Base-by-base conservation (phyloP, 192 early-diverging fungal species). In the Polychytrium aggregatum region DNA sequence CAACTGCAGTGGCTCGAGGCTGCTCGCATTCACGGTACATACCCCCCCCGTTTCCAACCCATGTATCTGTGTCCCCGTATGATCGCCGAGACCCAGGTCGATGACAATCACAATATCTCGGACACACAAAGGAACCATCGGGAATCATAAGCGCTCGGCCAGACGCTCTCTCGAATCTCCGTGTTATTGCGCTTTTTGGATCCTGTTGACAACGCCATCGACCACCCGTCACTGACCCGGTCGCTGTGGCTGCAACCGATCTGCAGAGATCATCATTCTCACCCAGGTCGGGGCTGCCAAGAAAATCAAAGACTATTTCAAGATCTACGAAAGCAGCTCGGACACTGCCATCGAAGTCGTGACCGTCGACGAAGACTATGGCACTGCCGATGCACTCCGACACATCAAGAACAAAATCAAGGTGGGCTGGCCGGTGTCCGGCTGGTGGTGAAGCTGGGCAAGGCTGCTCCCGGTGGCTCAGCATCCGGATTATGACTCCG, bases 1-100 rank as follows among this genome's bases (percentile, higher is more conserved):
- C 80, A 83, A 20, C 68, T 98, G 37, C 79, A 93, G 47, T 97
- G 96, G 93, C 73, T 98, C 2, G 91, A 96, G 57, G 67, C 71
- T 33, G 87, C 90, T 13, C 82, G 81, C 44, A 78, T 92, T 37
- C 50, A 43, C 34, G 52, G 64, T 63, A 8, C 6, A 48, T 16
- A 45, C 29, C 17, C n/a, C 28, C 36, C 22, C 9, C n/a, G n/a
- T n/a, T n/a, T n/a, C n/a, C n/a, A n/a, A n/a, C n/a, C n/a, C n/a
- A n/a, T n/a, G n/a, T n/a, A n/a, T n/a, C n/a, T n/a, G n/a, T n/a
- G n/a, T n/a, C n/a, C n/a, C n/a, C n/a, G n/a, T n/a, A n/a, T n/a
- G n/a, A n/a, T n/a, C n/a, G n/a, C n/a, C n/a, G n/a, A n/a, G n/a
- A n/a, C n/a, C n/a, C n/a, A n/a, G n/a, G n/a, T n/a, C n/a, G n/a